Base-by-base conservation (phyloP, 2,329 filamentous ascomycete genomes). In the Aspergillus floridensis region DNA sequence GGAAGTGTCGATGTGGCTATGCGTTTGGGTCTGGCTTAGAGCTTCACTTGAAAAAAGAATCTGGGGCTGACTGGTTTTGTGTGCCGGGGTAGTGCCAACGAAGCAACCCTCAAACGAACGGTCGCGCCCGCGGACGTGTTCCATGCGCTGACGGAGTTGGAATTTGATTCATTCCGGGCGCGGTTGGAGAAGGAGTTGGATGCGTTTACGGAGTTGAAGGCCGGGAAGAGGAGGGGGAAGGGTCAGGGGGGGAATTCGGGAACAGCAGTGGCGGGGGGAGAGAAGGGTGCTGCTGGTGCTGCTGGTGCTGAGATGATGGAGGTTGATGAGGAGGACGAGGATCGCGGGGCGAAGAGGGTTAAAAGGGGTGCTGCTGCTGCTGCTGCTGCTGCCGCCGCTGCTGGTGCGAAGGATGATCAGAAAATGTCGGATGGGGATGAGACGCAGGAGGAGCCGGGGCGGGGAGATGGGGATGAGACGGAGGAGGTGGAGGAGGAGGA, bases 21-120 rank as follows among this genome's bases (percentile, higher is more conserved):
- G n/a, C n/a, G n/a, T n/a, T n/a, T n/a, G n/a, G n/a, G n/a, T n/a
- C n/a, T n/a, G n/a, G n/a, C n/a, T n/a, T n/a, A n/a, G n/a, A n/a
- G n/a, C n/a, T n/a, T n/a, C n/a, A n/a, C n/a, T n/a, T n/a, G n/a
- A n/a, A n/a, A n/a, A n/a, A n/a, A n/a, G n/a, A n/a, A n/a, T n/a
- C n/a, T 5, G 24, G 19, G 21, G 29, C 4, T 57, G 59, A 59
- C 65, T n/a, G n/a, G 55, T 51, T 50, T n/a, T 1, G 7, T 4
- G 5, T 24, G 60, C 59, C n/a, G n/a, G n/a, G n/a, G n/a, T n/a
- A 86, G 85, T 63, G 84, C 86, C 50, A 85, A 86, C 67, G 85
- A 88, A 67, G 80, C 82, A 66, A 85, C 85, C 49, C 76, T 81
- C 63, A 86, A 86, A 74, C 86, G 86, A 68, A 88, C 85, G 16